These are phyloP conservation scores for Aechmea fasciata DNA, from an alignment of 176 grass and related monocot species.

Conservation along the genomic window DNA sequence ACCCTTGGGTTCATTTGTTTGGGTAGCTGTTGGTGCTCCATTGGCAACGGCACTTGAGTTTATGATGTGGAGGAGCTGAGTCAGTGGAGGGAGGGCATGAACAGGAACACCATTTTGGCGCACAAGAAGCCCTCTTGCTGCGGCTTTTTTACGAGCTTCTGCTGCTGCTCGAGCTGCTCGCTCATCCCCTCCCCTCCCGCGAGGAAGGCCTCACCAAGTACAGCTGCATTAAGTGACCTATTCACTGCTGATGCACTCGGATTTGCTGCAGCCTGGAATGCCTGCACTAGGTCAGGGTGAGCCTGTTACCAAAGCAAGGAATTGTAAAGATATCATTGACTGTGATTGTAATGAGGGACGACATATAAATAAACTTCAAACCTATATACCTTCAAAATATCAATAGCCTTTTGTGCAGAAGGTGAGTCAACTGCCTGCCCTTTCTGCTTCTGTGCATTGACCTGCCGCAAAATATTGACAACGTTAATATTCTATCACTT, in stretches of 20 bases:
- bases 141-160: conserved; percentile 74
- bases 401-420: conserved; percentile 45
- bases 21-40: conserved; percentile 15
- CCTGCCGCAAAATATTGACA: conserved; percentile 16
- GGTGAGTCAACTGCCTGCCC: conserved; percentile 31
- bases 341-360: conserved; percentile 2
- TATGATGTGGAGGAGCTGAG: conserved; percentile 61
- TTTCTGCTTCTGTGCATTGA: conserved; percentile 71
- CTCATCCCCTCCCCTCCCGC: conserved; percentile 63
- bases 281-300: conserved; percentile 66
- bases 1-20: conserved; percentile 14
- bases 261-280: conserved; percentile 67
- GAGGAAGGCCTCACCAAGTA: conserved; percentile 48
- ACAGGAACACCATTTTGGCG: conserved; percentile 32
- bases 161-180: conserved; percentile 62
- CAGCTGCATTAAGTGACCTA: conserved; percentile 43
- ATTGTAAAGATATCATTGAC: conserved; percentile 1
- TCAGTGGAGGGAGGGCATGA: conserved; percentile 21
- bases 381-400: conserved; percentile 54
- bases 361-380: not conserved
- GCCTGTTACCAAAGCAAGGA: conserved; percentile 30
- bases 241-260: conserved; percentile 27
- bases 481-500: not conserved
- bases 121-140: conserved; percentile 54
- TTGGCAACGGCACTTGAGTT: conserved; percentile 23